Conservation (phyloP, 129 eudicot species). For the Solidago caesia region DNA sequence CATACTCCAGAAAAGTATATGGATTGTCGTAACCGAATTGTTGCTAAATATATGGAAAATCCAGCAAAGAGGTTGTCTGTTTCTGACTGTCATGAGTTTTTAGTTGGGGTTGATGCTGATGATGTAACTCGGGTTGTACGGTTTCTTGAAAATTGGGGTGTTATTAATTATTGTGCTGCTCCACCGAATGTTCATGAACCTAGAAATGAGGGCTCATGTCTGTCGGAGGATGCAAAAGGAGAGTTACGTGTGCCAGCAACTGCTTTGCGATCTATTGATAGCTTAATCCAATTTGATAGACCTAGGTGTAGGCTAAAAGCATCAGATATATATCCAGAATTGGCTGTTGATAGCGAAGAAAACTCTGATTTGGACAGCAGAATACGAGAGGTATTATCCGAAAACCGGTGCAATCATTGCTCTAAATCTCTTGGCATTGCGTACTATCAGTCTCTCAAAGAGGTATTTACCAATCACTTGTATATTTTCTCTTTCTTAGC, state of each 20-base stretch:
- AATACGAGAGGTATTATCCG: slow-evolving; percentile 69
- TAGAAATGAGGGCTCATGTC: slow-evolving; percentile 45
- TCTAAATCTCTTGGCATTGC: slow-evolving; percentile 58
- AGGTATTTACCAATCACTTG: slow-evolving; percentile 47
- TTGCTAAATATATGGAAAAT: slow-evolving; percentile 84
- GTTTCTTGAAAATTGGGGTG: slow-evolving; percentile 97
- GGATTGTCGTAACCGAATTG: slow-evolving; percentile 77
- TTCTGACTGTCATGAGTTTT: slow-evolving; percentile 60
- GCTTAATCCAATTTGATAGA: slow-evolving; percentile 83
- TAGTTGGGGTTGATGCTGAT: slow-evolving; percentile 52
- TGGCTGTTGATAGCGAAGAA: slow-evolving; percentile 44
- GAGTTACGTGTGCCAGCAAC: slow-evolving; percentile 79
- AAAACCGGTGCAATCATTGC: slow-evolving; percentile 63
- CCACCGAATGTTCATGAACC: slow-evolving; percentile 42
- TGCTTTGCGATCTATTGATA: slow-evolving; percentile 78
- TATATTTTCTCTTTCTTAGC: slow-evolving; percentile 21
- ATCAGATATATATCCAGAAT: slow-evolving; percentile 59
- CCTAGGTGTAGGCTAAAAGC: slow-evolving; percentile 77
- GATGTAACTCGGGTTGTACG: slow-evolving; percentile 76
- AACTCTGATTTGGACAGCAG: slow-evolving; percentile 62
- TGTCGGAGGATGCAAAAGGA: slow-evolving; percentile 70
- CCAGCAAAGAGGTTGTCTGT: slow-evolving; percentile 63
- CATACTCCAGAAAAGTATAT: slow-evolving; percentile 80
- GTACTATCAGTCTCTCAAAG: slow-evolving; percentile 90
- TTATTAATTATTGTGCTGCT: slow-evolving; percentile 85